Conservation (phyloP, 139 green algal species). For the Coelastrella sp. region DNA sequence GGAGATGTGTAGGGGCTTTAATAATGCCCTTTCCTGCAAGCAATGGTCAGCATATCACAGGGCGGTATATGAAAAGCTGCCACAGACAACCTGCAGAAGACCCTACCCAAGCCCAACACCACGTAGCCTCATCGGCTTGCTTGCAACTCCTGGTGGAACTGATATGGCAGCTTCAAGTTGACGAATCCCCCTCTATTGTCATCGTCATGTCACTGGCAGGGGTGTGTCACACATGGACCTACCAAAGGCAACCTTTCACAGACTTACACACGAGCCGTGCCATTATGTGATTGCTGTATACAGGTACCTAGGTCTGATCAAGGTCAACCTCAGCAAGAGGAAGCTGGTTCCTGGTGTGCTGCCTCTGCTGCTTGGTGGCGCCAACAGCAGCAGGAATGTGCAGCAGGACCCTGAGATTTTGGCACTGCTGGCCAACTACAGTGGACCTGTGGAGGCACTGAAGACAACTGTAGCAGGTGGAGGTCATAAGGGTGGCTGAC, state of each 20-base stretch:
- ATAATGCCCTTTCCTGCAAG: not conserved
- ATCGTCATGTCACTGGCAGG: too few relatives aligned
- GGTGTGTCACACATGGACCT: not conserved
- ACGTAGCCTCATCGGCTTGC: too few relatives aligned
- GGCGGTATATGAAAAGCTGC: too few relatives aligned
- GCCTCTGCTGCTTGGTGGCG: constrained; percentile 54
- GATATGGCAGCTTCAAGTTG: too few relatives aligned
- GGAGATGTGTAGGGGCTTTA: not conserved
- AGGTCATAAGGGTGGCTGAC: not conserved
- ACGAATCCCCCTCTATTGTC: too few relatives aligned
- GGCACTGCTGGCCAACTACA: not conserved
- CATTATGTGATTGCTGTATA: not conserved
- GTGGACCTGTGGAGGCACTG: not conserved
- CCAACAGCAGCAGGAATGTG: constrained; percentile 47
- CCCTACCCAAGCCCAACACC: too few relatives aligned
- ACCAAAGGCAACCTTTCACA: not conserved
- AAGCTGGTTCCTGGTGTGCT: not conserved
- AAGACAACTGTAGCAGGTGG: not conserved
- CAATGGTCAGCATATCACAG: not conserved
- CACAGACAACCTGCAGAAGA: too few relatives aligned
- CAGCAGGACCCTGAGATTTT: constrained; percentile 28
- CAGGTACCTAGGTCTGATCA: constrained; percentile 54
- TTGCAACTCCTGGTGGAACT: too few relatives aligned
- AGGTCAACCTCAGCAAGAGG: constrained; percentile 3
- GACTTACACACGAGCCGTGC: not conserved